Base-by-base conservation (phyloP, 73 alveolate species). In the Symbiodinium natans region DNA sequence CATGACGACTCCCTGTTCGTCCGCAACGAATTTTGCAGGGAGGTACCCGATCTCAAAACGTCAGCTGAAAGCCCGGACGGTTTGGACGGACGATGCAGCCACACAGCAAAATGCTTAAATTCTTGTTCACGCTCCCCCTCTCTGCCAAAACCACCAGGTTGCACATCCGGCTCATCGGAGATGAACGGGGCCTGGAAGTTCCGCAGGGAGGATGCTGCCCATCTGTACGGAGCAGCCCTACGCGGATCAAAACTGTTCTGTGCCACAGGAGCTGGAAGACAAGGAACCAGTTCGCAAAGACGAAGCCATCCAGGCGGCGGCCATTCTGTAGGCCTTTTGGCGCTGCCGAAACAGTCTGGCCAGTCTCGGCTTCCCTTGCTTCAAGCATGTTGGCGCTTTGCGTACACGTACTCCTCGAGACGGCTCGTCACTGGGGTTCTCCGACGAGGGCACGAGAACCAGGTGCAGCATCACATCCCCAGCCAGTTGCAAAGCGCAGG, bases 361-460 rank as follows among this genome's bases (percentile, higher is more conserved):
- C 63, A 48, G 63, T 5, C 63, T 48, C 63, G 4, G 63, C 23
- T 25, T 1, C 27, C 63, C 63, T 5, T 1, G 63, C 17, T 48
- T 48, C 63, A 48, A n/a, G n/a, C n/a, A n/a, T n/a, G n/a, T n/a
- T n/a, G 56, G 56, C 56, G 11, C 19, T 11, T 43, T 43, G 11
- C 56, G 56, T 11, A 43, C 56, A 43, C 52, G 86, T 43, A 41
- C 86, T 33, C 87, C 87, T 33, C 87, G 48, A 9, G 87, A 80
- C 2, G 87, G 87, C 36, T 25, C 54, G 13, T 80, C 87, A 19
- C 59, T 38, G 27, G 87, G 87, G 87, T 80, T 80, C 36, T 80
- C 87, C 34, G 59, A 34, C 1, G 87, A 80, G 0, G 87, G 87
- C 48, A 80, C 87, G 23, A 80, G 33, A 21, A 80, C 87, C 2